phyloP scores from a whole-genome alignment of 352 stramenopile species.

The Globisporangium recalcitrans region DNA sequence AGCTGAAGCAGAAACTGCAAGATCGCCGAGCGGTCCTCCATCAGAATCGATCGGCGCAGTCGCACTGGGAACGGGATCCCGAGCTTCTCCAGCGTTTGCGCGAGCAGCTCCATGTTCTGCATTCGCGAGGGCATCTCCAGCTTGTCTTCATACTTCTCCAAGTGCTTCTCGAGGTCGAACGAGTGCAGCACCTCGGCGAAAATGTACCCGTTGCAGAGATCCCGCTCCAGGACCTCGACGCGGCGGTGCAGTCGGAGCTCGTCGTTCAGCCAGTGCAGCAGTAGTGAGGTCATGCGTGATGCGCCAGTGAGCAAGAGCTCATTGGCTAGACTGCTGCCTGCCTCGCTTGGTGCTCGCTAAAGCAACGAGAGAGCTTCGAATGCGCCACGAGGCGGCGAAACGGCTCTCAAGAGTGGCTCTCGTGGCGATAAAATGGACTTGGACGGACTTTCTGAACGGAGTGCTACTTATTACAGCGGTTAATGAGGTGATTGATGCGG shows the following conservation, averaged over 20 bases:
- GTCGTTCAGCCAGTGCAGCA: slow-evolving; percentile 66
- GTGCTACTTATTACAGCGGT: slow-evolving; percentile 46
- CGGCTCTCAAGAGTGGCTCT: not conserved
- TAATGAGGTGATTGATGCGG: slow-evolving; percentile 66
- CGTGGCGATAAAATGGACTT: slow-evolving; percentile 1
- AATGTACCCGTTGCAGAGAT: slow-evolving; percentile 67
- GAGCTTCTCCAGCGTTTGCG: slow-evolving; percentile 28
- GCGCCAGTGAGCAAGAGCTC: not conserved
- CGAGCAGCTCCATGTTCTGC: slow-evolving; percentile 58
- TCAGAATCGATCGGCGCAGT: slow-evolving; percentile 50
- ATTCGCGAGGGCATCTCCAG: slow-evolving; percentile 34
- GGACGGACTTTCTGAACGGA: no score
- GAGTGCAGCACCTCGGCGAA: slow-evolving; percentile 55
- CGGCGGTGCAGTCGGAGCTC: slow-evolving; percentile 43
- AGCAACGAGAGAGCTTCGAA: not conserved
- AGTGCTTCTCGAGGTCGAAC: slow-evolving; percentile 37
- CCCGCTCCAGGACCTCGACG: slow-evolving; percentile 47
- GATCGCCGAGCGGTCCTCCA: slow-evolving; percentile 50
- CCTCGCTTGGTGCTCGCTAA: not conserved
- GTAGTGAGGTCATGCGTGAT: slow-evolving; percentile 42
- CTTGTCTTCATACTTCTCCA: slow-evolving; percentile 44
- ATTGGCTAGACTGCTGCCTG: not conserved
- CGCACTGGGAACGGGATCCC: slow-evolving; percentile 38
- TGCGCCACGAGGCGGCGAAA: slow-evolving; percentile 1
- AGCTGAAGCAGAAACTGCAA: slow-evolving; percentile 59